These are phyloP conservation scores for Kokia cookei DNA, from an alignment of 441 rosid genomes.

Conservation along the genomic window DNA sequence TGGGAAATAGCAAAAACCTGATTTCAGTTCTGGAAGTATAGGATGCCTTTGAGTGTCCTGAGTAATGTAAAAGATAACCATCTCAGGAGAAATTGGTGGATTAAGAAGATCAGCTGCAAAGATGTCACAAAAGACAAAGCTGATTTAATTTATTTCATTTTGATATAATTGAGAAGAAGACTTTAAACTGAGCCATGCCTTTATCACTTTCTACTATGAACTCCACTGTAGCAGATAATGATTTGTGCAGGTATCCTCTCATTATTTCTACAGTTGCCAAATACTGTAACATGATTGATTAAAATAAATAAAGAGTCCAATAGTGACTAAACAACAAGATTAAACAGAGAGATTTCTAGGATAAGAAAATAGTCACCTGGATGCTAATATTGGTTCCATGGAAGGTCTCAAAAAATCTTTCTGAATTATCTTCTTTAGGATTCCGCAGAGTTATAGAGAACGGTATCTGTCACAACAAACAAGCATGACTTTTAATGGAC, in stretches of 20 bases:
- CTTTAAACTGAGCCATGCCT: constrained; percentile 27
- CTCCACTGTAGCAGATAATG: constrained; percentile 63
- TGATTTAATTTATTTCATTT: constrained; percentile 3
- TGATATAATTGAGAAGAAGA: not conserved
- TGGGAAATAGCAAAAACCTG: constrained; percentile 35
- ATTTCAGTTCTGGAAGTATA: constrained; percentile 67
- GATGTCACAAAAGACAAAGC: constrained; percentile 5
- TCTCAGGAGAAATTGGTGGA: constrained; percentile 66
- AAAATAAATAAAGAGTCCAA: constrained; percentile 17
- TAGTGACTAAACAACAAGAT: not conserved
- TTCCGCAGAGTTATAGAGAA: constrained; percentile 55
- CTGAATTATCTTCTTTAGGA: constrained; percentile 41
- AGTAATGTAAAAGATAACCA: constrained; percentile 76
- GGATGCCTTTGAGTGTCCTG: constrained; percentile 90
- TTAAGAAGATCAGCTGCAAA: constrained; percentile 61
- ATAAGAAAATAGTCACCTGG: constrained; percentile 47
- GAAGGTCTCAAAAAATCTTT: constrained; percentile 73
- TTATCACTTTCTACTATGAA: constrained; percentile 68
- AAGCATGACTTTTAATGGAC: not conserved
- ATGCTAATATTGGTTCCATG: constrained; percentile 78
- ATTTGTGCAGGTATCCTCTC: constrained; percentile 78
- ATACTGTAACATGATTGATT: constrained; percentile 52
- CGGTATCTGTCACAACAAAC: constrained; percentile 49
- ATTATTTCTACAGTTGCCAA: constrained; percentile 64
- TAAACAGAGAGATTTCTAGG: not conserved